Percentiles rank a stretch among this genome's conserved stretches.
These are phyloP conservation scores for Fistulinella cinereoalba DNA, from an alignment of 1,284 basidiomycete species.

Conservation along the genomic window DNA sequence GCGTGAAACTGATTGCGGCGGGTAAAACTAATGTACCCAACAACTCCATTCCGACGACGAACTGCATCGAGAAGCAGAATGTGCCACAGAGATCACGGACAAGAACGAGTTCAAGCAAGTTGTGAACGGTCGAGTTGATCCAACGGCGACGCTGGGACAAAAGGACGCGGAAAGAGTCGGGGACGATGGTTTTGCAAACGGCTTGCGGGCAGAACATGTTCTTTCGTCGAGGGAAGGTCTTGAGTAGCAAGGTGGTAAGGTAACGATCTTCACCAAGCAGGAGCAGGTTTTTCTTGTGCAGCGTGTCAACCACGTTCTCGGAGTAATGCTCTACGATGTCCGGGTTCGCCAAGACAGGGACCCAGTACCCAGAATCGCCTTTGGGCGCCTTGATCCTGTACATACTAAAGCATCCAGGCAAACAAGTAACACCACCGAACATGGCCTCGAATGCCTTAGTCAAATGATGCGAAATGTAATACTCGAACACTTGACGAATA, in stretches of 20 bases:
- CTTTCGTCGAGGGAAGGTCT: slow-evolving; percentile 99
- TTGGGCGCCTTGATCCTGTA: slow-evolving; percentile 99
- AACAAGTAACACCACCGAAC: slow-evolving; percentile 99
- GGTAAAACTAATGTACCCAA: slow-evolving; percentile 95
- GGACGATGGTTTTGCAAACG: slow-evolving; percentile 96
- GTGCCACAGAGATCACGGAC: slow-evolving; percentile 95
- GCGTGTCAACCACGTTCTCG: slow-evolving; percentile 94
- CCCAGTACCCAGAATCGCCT: slow-evolving; percentile 92
- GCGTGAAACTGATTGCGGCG: slow-evolving; percentile 95
- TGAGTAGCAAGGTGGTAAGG: slow-evolving; percentile 91
- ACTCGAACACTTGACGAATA: slow-evolving; percentile 80
- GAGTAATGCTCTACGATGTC: slow-evolving; percentile 98
- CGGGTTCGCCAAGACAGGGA: slow-evolving; percentile 95
- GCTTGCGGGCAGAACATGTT: slow-evolving; percentile 99
- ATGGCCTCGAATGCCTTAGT: slow-evolving; percentile 99
- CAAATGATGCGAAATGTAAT: slow-evolving; percentile 99
- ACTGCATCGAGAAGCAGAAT: slow-evolving; percentile 98
- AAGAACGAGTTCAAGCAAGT: slow-evolving; percentile 89
- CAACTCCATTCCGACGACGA: slow-evolving; percentile 97
- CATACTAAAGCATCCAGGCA: slow-evolving; percentile 99
- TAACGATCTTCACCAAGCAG: too few relatives aligned
- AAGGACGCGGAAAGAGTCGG: slow-evolving; percentile 91
- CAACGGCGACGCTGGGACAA: slow-evolving; percentile 96
- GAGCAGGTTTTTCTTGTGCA: too few relatives aligned
- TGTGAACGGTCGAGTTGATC: slow-evolving; percentile 99